Base-by-base conservation (phyloP, 75 land plant genomes). In the Picea sitchensis region DNA sequence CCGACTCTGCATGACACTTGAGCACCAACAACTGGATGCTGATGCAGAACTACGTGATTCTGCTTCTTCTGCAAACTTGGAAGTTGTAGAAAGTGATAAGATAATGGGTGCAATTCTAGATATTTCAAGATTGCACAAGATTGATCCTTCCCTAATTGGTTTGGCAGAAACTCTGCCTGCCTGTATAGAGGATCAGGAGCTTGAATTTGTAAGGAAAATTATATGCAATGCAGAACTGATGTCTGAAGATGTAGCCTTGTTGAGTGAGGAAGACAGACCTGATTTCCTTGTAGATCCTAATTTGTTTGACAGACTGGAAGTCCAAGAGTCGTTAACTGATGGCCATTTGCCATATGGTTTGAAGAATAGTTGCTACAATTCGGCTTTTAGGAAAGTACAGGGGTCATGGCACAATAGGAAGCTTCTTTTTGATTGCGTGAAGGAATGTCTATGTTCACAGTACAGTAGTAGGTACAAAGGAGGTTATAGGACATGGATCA, bases 351-450 rank as follows among this genome's bases (percentile, higher is more conserved):
- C 38, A 2, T 36, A 36, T 36, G 38, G 47, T 73, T 73, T 26
- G 31, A 74, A 74, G 76, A 56, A 54, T 54, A 9, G 58, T 56
- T n/a, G 18, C 17, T 23, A 26, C 31, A 74, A 13, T 56, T 74
- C 20, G 2, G 2, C 18, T n/a, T 74, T 74, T 56, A 74, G 76
- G 58, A 74, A 74, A 54, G 58, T 56, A 23, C 56, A n/a, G 31
- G 67, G 81, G 82, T 21, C 47, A 67, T 41, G 57, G 71, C 31
- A 87, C 51, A 67, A 36, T 87, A 14, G 86, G 57, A 88, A 82
- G 79, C 65, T 85, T 6, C 34, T 88, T 59, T 92, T 67, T 90
- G 26, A 88, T 57, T 90, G 84, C 61, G 86, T 89, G 30, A 47
- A 58, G 60, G 92, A 93, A 62, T 81, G 86, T 62, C 34, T 89